These are phyloP conservation scores for Aspergillus ostianus DNA, from an alignment of 495 filamentous ascomycete genomes.

Conservation along the genomic window DNA sequence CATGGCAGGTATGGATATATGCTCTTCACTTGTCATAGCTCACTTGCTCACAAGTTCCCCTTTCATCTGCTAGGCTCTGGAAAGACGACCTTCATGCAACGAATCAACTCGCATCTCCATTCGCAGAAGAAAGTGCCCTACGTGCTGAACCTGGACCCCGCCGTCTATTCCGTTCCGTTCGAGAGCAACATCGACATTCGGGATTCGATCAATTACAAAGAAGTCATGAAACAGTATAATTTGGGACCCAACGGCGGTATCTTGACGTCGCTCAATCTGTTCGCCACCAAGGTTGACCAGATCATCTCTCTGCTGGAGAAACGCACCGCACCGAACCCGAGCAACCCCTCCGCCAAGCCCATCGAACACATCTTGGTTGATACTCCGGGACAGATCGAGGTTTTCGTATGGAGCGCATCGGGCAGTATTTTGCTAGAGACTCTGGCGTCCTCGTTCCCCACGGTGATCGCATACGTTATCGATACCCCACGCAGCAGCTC, in stretches of 20 bases:
- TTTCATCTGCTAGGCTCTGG: constrained; percentile 65
- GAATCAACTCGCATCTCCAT: constrained; percentile 89
- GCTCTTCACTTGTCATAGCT: neutral
- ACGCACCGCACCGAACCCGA: constrained; percentile 64
- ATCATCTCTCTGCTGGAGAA: constrained; percentile 88
- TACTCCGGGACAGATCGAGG: constrained; percentile 96
- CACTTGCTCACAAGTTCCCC: constrained; percentile 1
- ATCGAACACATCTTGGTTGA: constrained; percentile 89
- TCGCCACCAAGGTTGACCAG: constrained; percentile 96
- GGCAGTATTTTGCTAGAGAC: constrained; percentile 92
- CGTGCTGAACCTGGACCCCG: constrained; percentile 95
- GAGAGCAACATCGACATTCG: constrained; percentile 98
- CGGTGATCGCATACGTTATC: constrained; percentile 94
- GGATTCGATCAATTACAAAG: constrained; percentile 98
- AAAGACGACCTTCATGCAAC: constrained; percentile 98
- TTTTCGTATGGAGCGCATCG: constrained; percentile 95
- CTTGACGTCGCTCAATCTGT: constrained; percentile 90
- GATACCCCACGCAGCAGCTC: constrained; percentile 91
- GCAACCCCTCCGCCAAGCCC: constrained; percentile 56
- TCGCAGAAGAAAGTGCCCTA: constrained; percentile 73
- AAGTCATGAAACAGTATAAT: constrained; percentile 99
- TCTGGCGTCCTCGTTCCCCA: constrained; percentile 88
- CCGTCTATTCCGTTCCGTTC: constrained; percentile 93
- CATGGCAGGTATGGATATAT: constrained; percentile 70
- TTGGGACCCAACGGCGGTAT: constrained; percentile 98